Base-by-base conservation (phyloP, 495 filamentous ascomycete genomes). In the Talaromyces wortmannii region DNA sequence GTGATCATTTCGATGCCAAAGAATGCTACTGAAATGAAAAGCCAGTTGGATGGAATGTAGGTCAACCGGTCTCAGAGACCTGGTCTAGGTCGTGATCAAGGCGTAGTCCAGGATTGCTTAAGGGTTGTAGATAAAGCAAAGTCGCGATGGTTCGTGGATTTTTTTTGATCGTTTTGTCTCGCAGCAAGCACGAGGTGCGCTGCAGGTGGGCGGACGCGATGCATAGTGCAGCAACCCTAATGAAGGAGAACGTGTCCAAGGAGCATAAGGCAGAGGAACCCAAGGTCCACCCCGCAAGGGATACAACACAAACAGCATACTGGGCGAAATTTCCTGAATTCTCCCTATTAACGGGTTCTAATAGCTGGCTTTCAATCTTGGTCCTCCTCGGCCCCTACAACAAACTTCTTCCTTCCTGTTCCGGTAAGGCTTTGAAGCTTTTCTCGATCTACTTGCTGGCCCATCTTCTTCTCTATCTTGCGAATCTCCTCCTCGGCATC, bases 401-500 rank as follows among this genome's bases (percentile, higher is more conserved):
- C 89, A 72, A 97, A 89, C 74, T 90, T 96, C 70, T 86, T 95
- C 60, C 90, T 87, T 58, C 87, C 87, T 58, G 74, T 76, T 66
- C 87, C 88, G 57, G 86, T 91, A 62, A 97, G 84, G 68, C 87
- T 84, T 70, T 92, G 90, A 68, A 95, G 71, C 63, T 90, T 87
- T 63, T 97, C 85, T 71, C 88, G 91, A 74, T 91, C 87, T 61
- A 84, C 79, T 74, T 97, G 91, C 51, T 84, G 83, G 47, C 88
- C 86, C 62, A 91, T 87, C 79, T 96, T 99, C 79, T 89, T 86
- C 68, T 92, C 89, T 87, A 99, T 95, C 69, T 87, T 90, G 68
- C 87, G 85, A 63, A 99, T 92, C 74, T 96, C 91, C 67, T 91
- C 89, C 75, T 99, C 94, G 13, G 94, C 84, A 76, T 97, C 91